A percentile compares a stretch with the other conserved stretches of the same genome.
phyloP scores from a whole-genome alignment of 2,329 filamentous ascomycete genomes.

The Decorospora gaudefroyi region DNA sequence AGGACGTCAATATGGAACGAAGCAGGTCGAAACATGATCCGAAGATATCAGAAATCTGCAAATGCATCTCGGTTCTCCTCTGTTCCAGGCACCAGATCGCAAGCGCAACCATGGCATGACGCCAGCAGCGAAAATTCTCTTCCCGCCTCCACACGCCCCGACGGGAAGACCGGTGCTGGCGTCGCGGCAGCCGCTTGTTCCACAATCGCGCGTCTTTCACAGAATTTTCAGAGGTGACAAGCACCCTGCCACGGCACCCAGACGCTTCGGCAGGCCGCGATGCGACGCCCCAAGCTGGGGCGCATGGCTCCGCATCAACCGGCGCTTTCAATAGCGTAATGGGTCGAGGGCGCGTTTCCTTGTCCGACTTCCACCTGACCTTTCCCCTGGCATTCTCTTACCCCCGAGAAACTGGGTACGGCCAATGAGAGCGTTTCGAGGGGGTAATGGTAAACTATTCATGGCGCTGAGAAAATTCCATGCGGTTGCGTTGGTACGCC shows the following conservation, averaged over 20 bases:
- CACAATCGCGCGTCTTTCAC: constrained; percentile 25
- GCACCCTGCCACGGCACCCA: no score
- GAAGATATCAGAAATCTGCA: constrained; percentile 11
- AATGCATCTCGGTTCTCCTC: constrained; percentile 7
- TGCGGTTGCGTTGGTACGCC: constrained; percentile 16
- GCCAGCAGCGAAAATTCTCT: constrained; percentile 21
- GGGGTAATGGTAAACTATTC: constrained; percentile 20
- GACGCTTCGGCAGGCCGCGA: constrained; percentile 5
- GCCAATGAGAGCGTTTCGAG: constrained; percentile 21
- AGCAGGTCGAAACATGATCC: not conserved
- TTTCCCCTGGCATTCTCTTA: constrained; percentile 30
- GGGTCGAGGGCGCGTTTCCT: constrained; percentile 12
- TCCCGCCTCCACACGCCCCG: constrained; percentile 29
- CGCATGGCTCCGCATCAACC: constrained; percentile 6
- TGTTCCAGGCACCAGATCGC: constrained; percentile 12
- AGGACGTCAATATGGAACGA: not conserved
- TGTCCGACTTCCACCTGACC: constrained; percentile 14
- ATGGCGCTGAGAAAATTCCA: constrained; percentile 16
- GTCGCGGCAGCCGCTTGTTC: constrained; percentile 9
- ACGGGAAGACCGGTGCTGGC: constrained; percentile 14
- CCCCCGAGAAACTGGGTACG: constrained; percentile 29
- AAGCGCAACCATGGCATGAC: constrained; percentile 12
- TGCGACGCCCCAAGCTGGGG: constrained; percentile 3
- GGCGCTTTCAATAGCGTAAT: constrained; percentile 17
- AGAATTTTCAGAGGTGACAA: constrained; percentile 38